Evolutionary conservation across 2,329 filamentous ascomycete genomes (phyloP).

Genomic region (Boeremia exigua): DNA sequence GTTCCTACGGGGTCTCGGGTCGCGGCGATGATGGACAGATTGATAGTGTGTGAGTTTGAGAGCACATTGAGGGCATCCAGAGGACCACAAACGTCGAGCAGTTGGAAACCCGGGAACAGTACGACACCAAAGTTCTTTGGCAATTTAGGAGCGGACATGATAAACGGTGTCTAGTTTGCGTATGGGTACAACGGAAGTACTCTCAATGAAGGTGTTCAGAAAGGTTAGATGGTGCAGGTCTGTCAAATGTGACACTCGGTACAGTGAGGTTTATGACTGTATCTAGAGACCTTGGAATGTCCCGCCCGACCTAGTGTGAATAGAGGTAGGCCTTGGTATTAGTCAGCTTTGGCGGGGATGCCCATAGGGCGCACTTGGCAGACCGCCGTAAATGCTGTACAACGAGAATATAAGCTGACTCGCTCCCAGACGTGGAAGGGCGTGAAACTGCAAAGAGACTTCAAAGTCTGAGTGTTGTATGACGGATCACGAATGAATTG

Average conservation of each 20-base stretch:
- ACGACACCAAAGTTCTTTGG: conserved; percentile 42
- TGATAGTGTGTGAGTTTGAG: conserved; percentile 31
- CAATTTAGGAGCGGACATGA: conserved; percentile 14
- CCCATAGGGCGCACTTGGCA: conserved; percentile 2
- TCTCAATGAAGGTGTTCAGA: background rate
- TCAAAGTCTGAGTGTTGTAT: background rate
- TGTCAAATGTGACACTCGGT: background rate
- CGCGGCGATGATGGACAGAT: conserved; percentile 43
- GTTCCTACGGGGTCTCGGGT: conserved; percentile 46
- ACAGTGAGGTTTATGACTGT: background rate
- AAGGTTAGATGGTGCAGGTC: background rate
- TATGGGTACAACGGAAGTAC: background rate
- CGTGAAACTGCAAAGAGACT: too few relatives aligned
- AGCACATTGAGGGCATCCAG: conserved; percentile 55
- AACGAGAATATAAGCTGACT: background rate
- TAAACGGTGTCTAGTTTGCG: background rate
- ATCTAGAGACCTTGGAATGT: background rate
- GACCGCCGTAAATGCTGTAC: background rate
- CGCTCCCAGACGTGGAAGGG: background rate
- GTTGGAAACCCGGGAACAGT: conserved; percentile 48
- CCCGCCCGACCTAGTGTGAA: background rate
- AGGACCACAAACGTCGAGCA: conserved; percentile 51
- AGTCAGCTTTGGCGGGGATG: conserved; percentile 10
- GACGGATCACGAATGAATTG: background rate
- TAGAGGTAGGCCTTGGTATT: background rate